Evolutionary conservation across 2,329 filamentous ascomycete species (phyloP).

Genomic region (Sordariomycetes sp.): DNA sequence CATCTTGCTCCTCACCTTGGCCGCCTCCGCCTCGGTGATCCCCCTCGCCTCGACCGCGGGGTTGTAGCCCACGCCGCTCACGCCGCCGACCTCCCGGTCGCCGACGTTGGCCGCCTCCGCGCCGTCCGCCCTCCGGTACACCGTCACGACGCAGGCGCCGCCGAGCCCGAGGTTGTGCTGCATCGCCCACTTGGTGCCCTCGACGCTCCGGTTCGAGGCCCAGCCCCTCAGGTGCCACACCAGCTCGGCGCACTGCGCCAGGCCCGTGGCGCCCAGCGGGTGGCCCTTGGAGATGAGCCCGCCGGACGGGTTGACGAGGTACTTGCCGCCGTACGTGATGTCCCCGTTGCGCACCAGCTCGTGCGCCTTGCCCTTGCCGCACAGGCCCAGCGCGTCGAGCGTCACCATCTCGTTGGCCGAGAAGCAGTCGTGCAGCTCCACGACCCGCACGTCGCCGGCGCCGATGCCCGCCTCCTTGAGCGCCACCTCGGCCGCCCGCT

Average conservation of each 20-base stretch:
- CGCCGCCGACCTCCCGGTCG: slow-evolving; percentile 52
- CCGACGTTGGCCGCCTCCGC: slow-evolving; percentile 48
- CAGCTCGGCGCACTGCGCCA: slow-evolving; percentile 90
- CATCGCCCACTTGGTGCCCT: slow-evolving; percentile 58
- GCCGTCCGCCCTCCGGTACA: slow-evolving; percentile 79
- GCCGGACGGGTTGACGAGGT: slow-evolving; percentile 86
- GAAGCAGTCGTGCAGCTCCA: slow-evolving; percentile 96
- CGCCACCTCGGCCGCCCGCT: slow-evolving; percentile 59
- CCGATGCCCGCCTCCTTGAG: slow-evolving; percentile 61
- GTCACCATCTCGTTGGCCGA: slow-evolving; percentile 87
- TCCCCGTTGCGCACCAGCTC: slow-evolving; percentile 79
- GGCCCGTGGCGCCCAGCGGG: slow-evolving; percentile 84
- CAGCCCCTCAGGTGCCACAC: slow-evolving; percentile 93
- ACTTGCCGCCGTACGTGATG: slow-evolving; percentile 80
- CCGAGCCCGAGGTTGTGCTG: slow-evolving; percentile 93
- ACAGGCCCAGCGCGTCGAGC: slow-evolving; percentile 77
- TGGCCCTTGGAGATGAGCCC: slow-evolving; percentile 95
- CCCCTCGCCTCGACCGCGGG: slow-evolving; percentile 83
- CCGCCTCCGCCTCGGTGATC: slow-evolving; percentile 69
- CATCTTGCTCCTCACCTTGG: slow-evolving; percentile 58
- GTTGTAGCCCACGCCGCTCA: slow-evolving; percentile 74
- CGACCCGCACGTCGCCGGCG: slow-evolving; percentile 64
- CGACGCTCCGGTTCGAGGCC: slow-evolving; percentile 76
- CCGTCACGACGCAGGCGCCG: slow-evolving; percentile 80
- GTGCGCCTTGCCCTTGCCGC: slow-evolving; percentile 72